Evolutionary conservation across 176 grass and related monocot genomes (phyloP), one percentile per base, ranked within the genome.

Genomic region (Miscanthus lutarioriparius): DNA sequence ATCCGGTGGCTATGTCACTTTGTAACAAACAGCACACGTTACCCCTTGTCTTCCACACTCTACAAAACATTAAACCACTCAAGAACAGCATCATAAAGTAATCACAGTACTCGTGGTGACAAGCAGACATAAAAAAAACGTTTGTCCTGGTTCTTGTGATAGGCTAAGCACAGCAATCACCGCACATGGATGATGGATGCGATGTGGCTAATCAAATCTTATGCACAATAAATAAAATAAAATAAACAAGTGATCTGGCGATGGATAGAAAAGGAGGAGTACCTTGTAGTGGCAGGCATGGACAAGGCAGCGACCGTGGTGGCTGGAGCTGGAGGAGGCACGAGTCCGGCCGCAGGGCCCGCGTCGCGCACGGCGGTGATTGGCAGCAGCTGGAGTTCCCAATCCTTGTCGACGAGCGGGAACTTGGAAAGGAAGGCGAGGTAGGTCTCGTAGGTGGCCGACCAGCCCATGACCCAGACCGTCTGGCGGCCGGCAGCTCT

Each of bases 401-500:
- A 96, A 41, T 99, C 96, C 79, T 92, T 99, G 75, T 99, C 93
- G 65, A 99, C 40, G 80, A 99, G 87, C 12, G 93, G 96, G 85
- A 94, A 93, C 84, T 87, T 94, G 36, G 93, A 94, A 16, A 99
- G 86, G 87, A 99, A 99, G 76, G 94, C 83, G 89, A 94, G 77
- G 89, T 99, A 96, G 13, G 89, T 94, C 71, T 99, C 93, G 39
- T 96, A 99, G 30, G 93, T 96, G 36, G 85, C 90, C 20, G 96
- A 92, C 96, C 96, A 99, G 0, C 93, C 96, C 86, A 99, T 92
- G 40, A 99, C 84, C 93, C 88, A 92, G 56, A 96, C 30, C 23
- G 15, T 48, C 0, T 85, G 81, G 12, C 83, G 2, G 48, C 0
- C 6, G 11, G 26, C 32, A 9, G n/a, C 67, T 43, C 67, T 91